A percentile compares a stretch with the other conserved stretches of the same genome.
Evolutionary conservation across 2,329 filamentous ascomycete genomes (phyloP).

Genomic region (Helotiales sp.): DNA sequence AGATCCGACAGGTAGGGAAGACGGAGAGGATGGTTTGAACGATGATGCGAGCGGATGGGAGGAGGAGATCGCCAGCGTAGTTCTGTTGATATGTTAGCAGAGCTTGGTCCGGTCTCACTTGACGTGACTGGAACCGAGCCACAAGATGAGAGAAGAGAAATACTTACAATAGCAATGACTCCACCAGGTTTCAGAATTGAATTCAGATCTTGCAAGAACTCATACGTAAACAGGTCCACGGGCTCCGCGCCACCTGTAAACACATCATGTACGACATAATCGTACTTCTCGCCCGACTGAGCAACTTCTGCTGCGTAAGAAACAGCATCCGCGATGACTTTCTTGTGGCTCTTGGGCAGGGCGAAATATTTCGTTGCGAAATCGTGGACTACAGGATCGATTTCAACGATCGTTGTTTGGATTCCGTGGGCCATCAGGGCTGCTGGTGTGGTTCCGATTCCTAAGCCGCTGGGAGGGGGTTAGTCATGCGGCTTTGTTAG

Average conservation of each 20-base stretch:
- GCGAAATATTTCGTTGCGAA: constrained; percentile 85
- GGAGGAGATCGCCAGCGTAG: constrained; percentile 86
- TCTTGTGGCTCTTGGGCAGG: constrained; percentile 75
- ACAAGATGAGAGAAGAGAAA: not conserved
- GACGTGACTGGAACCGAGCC: too few relatives aligned
- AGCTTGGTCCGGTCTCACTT: constrained; percentile 27
- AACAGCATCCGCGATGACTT: constrained; percentile 83
- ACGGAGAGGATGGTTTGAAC: constrained; percentile 81
- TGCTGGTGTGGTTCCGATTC: constrained; percentile 88
- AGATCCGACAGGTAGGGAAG: constrained; percentile 90
- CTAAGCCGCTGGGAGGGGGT: constrained; percentile 69
- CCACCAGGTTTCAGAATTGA: constrained; percentile 77
- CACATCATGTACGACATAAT: constrained; percentile 97
- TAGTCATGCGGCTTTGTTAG: constrained; percentile 28
- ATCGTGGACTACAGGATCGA: constrained; percentile 86
- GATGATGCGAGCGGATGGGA: constrained; percentile 77
- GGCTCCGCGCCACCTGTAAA: constrained; percentile 97
- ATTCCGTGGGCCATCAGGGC: constrained; percentile 88
- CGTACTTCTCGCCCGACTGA: constrained; percentile 58
- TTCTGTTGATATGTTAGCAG: constrained; percentile 60
- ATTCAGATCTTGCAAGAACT: constrained; percentile 77
- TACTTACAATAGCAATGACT: constrained; percentile 81
- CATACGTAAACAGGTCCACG: constrained; percentile 81
- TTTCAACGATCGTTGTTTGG: constrained; percentile 91
- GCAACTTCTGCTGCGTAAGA: constrained; percentile 62